These are phyloP conservation scores for Talinum fruticosum DNA, from an alignment of 148 eudicot genomes.

Conservation along the genomic window DNA sequence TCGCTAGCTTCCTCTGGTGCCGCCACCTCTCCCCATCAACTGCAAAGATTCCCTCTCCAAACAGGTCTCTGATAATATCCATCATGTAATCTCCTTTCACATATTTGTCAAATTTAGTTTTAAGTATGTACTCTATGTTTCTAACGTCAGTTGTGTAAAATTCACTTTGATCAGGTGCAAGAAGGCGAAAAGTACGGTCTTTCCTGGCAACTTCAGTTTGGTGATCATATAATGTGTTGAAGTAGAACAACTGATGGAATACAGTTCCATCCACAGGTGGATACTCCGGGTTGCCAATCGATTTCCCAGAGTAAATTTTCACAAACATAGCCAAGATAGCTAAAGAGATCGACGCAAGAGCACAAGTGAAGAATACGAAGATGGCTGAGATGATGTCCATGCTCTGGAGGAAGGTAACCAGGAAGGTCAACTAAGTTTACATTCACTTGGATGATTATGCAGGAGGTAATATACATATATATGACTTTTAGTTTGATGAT, in stretches of 20 bases:
- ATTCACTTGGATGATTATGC: neutral
- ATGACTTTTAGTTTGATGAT: too few species aligned
- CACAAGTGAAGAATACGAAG: slow-evolving; percentile 25
- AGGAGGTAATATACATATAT: too few species aligned
- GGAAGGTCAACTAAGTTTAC: neutral
- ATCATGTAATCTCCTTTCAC: slow-evolving; percentile 41
- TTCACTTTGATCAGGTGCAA: slow-evolving; percentile 52
- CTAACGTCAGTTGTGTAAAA: slow-evolving; percentile 58
- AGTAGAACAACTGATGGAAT: slow-evolving; percentile 49
- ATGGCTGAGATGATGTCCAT: slow-evolving; percentile 46
- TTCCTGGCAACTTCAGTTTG: slow-evolving; percentile 46
- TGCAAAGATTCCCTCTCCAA: slow-evolving; percentile 79
- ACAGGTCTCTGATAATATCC: slow-evolving; percentile 46
- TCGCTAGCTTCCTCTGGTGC: slow-evolving; percentile 69
- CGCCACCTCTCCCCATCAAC: slow-evolving; percentile 62
- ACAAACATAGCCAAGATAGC: slow-evolving; percentile 23
- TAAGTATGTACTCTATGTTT: slow-evolving; percentile 71
- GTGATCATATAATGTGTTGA: slow-evolving; percentile 50
- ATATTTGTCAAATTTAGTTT: slow-evolving; percentile 55
- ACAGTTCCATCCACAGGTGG: slow-evolving; percentile 67
- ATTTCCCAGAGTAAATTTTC: slow-evolving; percentile 51
- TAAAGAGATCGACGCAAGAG: slow-evolving; percentile 22
- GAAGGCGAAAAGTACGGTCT: slow-evolving; percentile 53
- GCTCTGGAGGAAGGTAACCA: neutral
- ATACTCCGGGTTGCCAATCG: slow-evolving; percentile 37